Conservation (phyloP, 2,329 filamentous ascomycete species). For the Plectosphaerella plurivora region DNA sequence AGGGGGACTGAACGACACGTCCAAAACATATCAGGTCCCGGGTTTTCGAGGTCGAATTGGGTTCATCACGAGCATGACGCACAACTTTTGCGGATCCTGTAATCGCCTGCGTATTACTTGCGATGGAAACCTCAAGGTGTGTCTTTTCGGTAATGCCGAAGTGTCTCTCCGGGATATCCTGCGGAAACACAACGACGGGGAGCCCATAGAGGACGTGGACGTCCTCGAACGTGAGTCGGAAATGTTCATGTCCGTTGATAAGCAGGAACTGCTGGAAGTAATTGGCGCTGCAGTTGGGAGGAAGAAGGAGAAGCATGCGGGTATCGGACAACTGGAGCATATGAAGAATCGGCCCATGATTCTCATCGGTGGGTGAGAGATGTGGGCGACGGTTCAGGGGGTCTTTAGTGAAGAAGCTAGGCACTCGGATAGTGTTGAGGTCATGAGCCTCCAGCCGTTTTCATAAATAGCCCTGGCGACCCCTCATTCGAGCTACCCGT, state of each 20-base stretch:
- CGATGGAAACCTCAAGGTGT: conserved; percentile 96
- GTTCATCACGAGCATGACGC: conserved; percentile 99
- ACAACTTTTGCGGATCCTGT: conserved; percentile 95
- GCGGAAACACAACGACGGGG: conserved; percentile 68
- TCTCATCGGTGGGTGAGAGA: conserved; percentile 99
- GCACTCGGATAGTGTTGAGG: no score
- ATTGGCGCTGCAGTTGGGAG: conserved; percentile 89
- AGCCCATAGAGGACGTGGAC: conserved; percentile 76
- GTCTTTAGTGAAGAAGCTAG: no score
- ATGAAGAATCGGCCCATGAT: conserved; percentile 99
- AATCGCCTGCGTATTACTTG: conserved; percentile 91
- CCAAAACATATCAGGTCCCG: conserved; percentile 88
- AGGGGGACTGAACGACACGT: conserved; percentile 88
- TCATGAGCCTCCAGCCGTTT: no score
- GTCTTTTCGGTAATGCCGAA: conserved; percentile 90
- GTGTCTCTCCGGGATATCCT: conserved; percentile 88
- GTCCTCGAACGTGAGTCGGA: conserved; percentile 22
- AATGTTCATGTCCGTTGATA: conserved; percentile 45
- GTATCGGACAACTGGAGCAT: conserved; percentile 84
- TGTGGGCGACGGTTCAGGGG: no score
- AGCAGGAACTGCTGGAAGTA: conserved; percentile 73
- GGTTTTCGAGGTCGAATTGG: conserved; percentile 86
- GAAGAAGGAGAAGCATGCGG: conserved; percentile 94
- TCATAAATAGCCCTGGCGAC: no score
- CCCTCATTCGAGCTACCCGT: no score